Base-by-base conservation (phyloP, 257 asterid species). In the Penstemon newberryi region DNA sequence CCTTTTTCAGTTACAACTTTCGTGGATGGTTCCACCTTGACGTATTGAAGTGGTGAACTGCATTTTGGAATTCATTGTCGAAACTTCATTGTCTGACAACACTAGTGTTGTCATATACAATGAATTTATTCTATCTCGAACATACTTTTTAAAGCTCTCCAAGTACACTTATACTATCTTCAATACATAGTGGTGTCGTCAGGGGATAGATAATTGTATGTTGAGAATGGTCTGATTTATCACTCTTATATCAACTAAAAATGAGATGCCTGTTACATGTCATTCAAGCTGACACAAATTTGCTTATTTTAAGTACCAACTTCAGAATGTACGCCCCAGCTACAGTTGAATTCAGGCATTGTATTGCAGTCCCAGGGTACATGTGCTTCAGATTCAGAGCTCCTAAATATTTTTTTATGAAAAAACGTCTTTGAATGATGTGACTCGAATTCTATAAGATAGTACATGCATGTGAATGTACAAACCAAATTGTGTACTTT, bases 31-130 rank as follows among this genome's bases (percentile, higher is more conserved):
- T 8, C 3, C 52, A 38, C 33, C 33, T 43, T 47, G 57, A 3
- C 54, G 5, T 40, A 39, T 51, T 60, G 25, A 52, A 25, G 55
- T 12, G 54, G 70, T 36, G 13, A 55, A 43, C 42, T 12, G 56
- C 47, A 19, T 8, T 49, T 9, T 7, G 43, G 41, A 51, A 5
- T 42, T 13, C 50, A 46, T 9, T 56, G 53, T 15, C n/a, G 7
- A 38, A 52, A 37, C 61, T 64, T 64, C 8, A 38, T 56, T 63
- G 39, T 36, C 75, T 43, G 44, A 36, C 37, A 3, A 19, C 44
- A 13, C 63, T 33, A 43, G 49, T 65, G 47, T 60, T 41, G 56
- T 49, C n/a, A 53, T 53, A 33, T 38, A 70, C 53, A 55, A 42
- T 8, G 18, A 60, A 50, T 49, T 40, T 40, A 38, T 51, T 25